Evolutionary conservation across 163 green algal species (phyloP), one percentile per base, ranked within the genome.

Genomic region (Coccomyxa subellipsoidea): DNA sequence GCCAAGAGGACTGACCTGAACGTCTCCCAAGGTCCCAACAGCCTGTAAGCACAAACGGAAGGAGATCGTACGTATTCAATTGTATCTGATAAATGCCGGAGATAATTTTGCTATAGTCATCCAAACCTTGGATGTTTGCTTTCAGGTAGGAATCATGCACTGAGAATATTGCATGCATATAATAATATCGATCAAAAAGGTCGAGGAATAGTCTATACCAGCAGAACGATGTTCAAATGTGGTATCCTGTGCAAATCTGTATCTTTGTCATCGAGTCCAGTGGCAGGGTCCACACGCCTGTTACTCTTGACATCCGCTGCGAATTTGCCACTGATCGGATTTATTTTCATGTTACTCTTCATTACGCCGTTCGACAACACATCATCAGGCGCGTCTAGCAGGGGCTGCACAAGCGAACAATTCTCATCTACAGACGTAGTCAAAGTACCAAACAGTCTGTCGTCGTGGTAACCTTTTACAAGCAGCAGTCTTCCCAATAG

Each of bases 21-120:
- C n/a, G n/a, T 73, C 66, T 36, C 66, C 66, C 66, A 73, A 34
- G 31, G 66, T 73, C 29, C 66, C 66, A 18, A 73, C 66, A 73
- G 66, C 66, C 66, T 73, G 66, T 23, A 73, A 4, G 66, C 5
- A 59, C 4, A 7, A 1, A 7, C 3, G 21, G 1, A n/a, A n/a
- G n/a, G n/a, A n/a, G n/a, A n/a, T n/a, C n/a, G n/a, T n/a, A n/a
- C n/a, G n/a, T n/a, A n/a, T n/a, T n/a, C n/a, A n/a, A n/a, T n/a
- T n/a, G n/a, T n/a, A n/a, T n/a, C n/a, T n/a, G n/a, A n/a, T n/a
- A n/a, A n/a, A n/a, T n/a, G n/a, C n/a, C n/a, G n/a, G n/a, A n/a
- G n/a, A n/a, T n/a, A n/a, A n/a, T n/a, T n/a, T n/a, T n/a, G n/a
- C n/a, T n/a, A n/a, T n/a, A n/a, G n/a, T n/a, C n/a, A n/a, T n/a